Evolutionary conservation across 352 stramenopile genomes (phyloP).

Genomic region (Phytophthora hibernalis): DNA sequence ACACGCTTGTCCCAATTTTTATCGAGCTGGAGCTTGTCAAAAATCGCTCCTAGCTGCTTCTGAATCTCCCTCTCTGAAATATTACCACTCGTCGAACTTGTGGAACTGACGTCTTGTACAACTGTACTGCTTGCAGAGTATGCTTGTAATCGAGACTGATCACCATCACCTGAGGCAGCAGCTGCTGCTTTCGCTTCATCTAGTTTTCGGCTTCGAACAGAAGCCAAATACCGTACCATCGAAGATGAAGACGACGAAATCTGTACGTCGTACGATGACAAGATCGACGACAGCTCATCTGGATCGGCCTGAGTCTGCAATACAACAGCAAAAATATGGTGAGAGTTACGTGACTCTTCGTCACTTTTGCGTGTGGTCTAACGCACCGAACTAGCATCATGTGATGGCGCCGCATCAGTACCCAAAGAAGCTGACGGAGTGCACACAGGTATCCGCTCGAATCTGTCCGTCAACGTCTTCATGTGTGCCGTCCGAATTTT

Average conservation of each 20-base stretch:
- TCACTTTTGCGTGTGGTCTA: background rate
- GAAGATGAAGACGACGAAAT: conserved; percentile 56
- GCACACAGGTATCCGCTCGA: conserved; percentile 36
- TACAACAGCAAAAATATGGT: background rate
- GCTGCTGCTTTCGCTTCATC: conserved; percentile 42
- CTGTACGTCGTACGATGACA: conserved; percentile 58
- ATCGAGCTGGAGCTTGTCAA: conserved; percentile 62
- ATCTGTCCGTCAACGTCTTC: conserved; percentile 74
- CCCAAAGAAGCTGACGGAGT: background rate
- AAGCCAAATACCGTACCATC: conserved; percentile 62
- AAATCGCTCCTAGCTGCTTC: conserved; percentile 58
- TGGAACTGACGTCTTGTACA: conserved; percentile 19
- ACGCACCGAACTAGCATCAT: conserved; percentile 23
- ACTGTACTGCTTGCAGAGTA: conserved; percentile 50
- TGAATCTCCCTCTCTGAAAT: conserved; percentile 72
- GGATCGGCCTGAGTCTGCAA: conserved; percentile 13
- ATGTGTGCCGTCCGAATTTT: conserved; percentile 80
- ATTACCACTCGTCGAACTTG: conserved; percentile 3
- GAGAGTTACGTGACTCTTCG: no score
- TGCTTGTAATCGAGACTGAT: conserved; percentile 52
- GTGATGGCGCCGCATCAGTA: background rate
- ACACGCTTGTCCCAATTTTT: conserved; percentile 87
- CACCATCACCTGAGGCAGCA: conserved; percentile 16
- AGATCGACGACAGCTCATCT: conserved; percentile 48
- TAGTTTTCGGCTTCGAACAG: conserved; percentile 52